Percentiles rank a stretch among this genome's conserved stretches.
Conservation (phyloP, 345 rosid species). For the Anacardium occidentale region DNA sequence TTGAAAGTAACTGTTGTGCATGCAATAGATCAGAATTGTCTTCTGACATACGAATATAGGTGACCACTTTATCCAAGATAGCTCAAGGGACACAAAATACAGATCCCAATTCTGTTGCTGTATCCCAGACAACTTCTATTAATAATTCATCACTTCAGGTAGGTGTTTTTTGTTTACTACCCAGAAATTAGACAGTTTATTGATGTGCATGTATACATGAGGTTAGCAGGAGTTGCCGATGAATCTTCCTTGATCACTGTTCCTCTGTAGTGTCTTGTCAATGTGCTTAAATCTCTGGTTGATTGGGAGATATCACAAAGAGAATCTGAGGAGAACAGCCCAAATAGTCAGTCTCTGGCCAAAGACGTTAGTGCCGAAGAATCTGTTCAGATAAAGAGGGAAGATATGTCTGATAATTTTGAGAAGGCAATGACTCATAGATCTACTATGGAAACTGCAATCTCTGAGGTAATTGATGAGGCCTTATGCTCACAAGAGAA, state of each 20-base stretch:
- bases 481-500: slow-evolving; percentile 10
- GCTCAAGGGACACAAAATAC: slow-evolving; percentile 87
- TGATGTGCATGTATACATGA: not conserved
- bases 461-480: slow-evolving; percentile 62
- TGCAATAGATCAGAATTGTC: slow-evolving; percentile 10
- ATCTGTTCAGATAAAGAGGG: slow-evolving; percentile 53
- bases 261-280: slow-evolving; percentile 77
- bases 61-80: slow-evolving; percentile 74
- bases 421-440: slow-evolving; percentile 98
- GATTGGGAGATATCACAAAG: slow-evolving; percentile 83
- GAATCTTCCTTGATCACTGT: slow-evolving; percentile 32
- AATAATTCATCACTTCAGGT: slow-evolving; percentile 94
- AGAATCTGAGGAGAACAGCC: slow-evolving; percentile 44
- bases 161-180: slow-evolving; percentile 19
- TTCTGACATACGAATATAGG: slow-evolving; percentile 43
- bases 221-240: slow-evolving; percentile 21
- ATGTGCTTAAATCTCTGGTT: slow-evolving; percentile 84
- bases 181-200: slow-evolving; percentile 20
- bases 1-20: not conserved
- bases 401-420: slow-evolving; percentile 80
- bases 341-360: slow-evolving; percentile 39
- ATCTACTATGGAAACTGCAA: slow-evolving; percentile 87
- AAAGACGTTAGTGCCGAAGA: slow-evolving; percentile 41
- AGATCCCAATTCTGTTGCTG: slow-evolving; percentile 76
- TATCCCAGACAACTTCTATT: slow-evolving; percentile 69